Conservation (phyloP, 768 basidiomycete genomes). For the Mycena rebaudengoi region DNA sequence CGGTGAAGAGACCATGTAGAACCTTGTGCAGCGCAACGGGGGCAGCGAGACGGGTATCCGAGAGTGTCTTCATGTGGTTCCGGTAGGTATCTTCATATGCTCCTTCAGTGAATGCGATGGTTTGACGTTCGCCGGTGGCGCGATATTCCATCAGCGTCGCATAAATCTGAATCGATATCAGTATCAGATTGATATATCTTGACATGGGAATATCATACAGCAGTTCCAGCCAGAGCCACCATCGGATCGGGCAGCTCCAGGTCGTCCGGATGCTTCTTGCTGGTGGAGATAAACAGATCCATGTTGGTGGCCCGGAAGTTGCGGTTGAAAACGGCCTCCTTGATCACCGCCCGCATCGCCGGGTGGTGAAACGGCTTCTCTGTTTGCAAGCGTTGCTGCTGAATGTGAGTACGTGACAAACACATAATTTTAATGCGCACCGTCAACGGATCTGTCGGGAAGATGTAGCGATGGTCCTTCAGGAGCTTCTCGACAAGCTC, state of each 20-base stretch:
- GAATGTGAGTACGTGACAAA: not conserved
- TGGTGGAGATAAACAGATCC: not conserved
- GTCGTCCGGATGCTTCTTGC: not conserved
- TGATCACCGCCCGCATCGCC: not conserved
- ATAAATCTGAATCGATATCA: not conserved
- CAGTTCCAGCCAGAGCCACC: slow-evolving; percentile 1
- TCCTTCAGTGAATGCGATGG: not conserved
- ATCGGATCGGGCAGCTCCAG: slow-evolving; percentile 3
- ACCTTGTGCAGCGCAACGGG: not conserved
- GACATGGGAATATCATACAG: not conserved
- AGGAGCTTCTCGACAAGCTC: not conserved
- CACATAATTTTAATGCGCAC: not conserved
- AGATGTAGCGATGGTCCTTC: slow-evolving; percentile 7
- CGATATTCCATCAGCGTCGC: not conserved
- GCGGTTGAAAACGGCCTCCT: not conserved
- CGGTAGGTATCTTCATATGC: not conserved
- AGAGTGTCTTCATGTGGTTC: not conserved
- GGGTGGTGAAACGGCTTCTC: not conserved
- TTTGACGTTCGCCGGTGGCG: not conserved
- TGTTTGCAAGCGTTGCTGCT: not conserved
- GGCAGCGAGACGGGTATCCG: not conserved
- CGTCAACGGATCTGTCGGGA: not conserved
- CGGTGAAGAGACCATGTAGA: not conserved
- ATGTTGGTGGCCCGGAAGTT: slow-evolving; percentile 1
- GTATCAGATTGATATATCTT: too few species aligned